Percentiles rank a stretch among this genome's conserved stretches.
Conservation (phyloP, 116 monocot genomes). For the Trichopus zeylanicus region DNA sequence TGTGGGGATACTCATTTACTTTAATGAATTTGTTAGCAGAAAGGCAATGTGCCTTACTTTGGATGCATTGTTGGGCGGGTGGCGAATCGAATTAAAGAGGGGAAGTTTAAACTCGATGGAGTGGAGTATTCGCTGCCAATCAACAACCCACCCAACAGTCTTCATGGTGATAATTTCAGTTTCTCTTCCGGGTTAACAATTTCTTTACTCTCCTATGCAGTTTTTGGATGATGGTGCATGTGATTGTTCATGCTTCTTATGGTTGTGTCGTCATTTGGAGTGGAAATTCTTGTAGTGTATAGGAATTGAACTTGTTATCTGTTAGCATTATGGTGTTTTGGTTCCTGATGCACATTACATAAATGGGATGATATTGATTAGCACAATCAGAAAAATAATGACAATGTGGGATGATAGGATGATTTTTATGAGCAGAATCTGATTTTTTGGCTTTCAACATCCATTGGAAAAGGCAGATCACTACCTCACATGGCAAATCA, state of each 20-base stretch:
- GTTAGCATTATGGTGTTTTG: too few relatives aligned
- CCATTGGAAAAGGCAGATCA: too few relatives aligned
- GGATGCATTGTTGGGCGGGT: slow-evolving; percentile 66
- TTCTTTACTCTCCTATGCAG: background rate
- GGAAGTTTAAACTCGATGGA: slow-evolving; percentile 49
- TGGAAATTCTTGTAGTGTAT: background rate
- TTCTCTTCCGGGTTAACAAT: background rate
- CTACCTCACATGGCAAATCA: too few relatives aligned
- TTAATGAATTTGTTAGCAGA: slow-evolving; percentile 14
- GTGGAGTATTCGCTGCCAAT: slow-evolving; percentile 40
- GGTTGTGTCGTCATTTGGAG: background rate
- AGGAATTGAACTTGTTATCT: background rate
- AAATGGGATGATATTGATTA: too few relatives aligned
- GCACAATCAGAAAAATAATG: too few relatives aligned
- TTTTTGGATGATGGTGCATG: background rate
- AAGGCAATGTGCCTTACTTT: slow-evolving; percentile 38
- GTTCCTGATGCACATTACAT: too few relatives aligned
- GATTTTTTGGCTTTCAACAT: too few relatives aligned
- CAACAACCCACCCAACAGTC: slow-evolving; percentile 59
- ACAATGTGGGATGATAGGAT: too few relatives aligned
- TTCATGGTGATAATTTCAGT: slow-evolving; percentile 39
- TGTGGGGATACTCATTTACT: too few relatives aligned
- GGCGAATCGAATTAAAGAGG: slow-evolving; percentile 53
- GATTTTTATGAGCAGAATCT: too few relatives aligned
- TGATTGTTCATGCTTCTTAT: background rate